Percentiles rank a stretch among this genome's conserved stretches.
Conservation (phyloP, 83 land plant species). For the Picea abies region DNA sequence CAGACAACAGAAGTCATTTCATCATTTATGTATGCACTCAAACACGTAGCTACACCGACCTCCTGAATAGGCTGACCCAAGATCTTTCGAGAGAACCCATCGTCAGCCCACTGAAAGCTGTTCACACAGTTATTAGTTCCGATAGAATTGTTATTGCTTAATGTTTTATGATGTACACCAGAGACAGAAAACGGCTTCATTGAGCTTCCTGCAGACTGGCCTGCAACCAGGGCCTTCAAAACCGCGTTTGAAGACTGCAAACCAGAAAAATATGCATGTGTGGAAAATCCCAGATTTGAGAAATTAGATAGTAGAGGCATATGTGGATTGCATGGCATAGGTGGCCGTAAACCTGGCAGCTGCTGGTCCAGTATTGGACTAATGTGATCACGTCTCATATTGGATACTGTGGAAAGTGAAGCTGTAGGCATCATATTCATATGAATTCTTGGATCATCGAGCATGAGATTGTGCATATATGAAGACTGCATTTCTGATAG, state of each 20-base stretch:
- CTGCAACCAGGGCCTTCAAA: too few species aligned
- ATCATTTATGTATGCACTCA: not conserved
- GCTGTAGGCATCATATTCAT: not conserved
- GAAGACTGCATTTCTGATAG: constrained; percentile 10
- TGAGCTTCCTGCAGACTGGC: too few species aligned
- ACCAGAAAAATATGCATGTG: too few species aligned
- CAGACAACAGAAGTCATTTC: not conserved
- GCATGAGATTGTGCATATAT: not conserved
- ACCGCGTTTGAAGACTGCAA: too few species aligned
- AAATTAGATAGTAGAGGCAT: too few species aligned
- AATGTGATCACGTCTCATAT: not conserved
- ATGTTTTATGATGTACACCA: too few species aligned
- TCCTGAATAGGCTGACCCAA: not conserved
- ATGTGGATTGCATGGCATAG: not conserved
- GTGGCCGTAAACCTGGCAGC: not conserved
- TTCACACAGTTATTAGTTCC: not conserved
- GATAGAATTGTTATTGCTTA: too few species aligned
- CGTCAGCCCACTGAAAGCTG: not conserved
- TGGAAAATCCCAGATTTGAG: too few species aligned
- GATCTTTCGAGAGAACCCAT: not conserved
- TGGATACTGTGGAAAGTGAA: not conserved
- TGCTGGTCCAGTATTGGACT: not conserved
- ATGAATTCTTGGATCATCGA: too few species aligned
- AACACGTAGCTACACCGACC: not conserved
- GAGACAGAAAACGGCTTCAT: too few species aligned